Percentiles rank a stretch among this genome's conserved stretches.
Evolutionary conservation across 306 rosid genomes (phyloP).

Genomic region (Dalbergia oliveri): DNA sequence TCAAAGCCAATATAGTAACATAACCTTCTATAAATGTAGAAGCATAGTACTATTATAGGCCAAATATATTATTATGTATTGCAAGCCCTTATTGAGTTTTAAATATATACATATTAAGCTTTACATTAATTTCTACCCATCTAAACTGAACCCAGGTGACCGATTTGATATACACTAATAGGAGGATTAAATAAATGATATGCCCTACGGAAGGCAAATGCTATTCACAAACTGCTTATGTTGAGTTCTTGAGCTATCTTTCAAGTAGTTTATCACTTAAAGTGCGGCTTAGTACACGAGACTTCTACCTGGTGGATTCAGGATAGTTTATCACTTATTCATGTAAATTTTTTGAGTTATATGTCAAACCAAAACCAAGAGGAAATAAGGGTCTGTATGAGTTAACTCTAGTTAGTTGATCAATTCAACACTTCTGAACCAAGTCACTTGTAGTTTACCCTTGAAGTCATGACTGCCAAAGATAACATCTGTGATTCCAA

Average conservation of each 20-base stretch:
- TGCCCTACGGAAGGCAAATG: slow-evolving; percentile 5
- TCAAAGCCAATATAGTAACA: background rate
- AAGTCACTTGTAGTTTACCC: slow-evolving; percentile 81
- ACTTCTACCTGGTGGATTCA: no score
- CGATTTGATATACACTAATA: background rate
- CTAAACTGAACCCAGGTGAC: slow-evolving; percentile 25
- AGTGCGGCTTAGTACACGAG: no score
- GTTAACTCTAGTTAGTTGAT: slow-evolving; percentile 49
- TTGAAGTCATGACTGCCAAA: slow-evolving; percentile 77
- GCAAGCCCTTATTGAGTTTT: background rate
- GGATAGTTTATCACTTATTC: background rate
- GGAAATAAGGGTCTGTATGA: slow-evolving; percentile 75
- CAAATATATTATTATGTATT: background rate
- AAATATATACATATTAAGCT: background rate
- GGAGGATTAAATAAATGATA: background rate
- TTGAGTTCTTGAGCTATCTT: slow-evolving; percentile 17
- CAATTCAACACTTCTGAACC: slow-evolving; percentile 69
- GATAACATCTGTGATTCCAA: slow-evolving; percentile 79
- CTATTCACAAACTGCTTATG: background rate
- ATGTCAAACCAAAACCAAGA: slow-evolving; percentile 68
- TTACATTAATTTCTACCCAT: background rate
- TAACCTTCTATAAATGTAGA: background rate
- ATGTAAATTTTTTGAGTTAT: slow-evolving; percentile 26
- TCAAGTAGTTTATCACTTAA: background rate
- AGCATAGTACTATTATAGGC: background rate